Conservation (phyloP, 176 grass and related monocot genomes). For the Zoysia pacifica region DNA sequence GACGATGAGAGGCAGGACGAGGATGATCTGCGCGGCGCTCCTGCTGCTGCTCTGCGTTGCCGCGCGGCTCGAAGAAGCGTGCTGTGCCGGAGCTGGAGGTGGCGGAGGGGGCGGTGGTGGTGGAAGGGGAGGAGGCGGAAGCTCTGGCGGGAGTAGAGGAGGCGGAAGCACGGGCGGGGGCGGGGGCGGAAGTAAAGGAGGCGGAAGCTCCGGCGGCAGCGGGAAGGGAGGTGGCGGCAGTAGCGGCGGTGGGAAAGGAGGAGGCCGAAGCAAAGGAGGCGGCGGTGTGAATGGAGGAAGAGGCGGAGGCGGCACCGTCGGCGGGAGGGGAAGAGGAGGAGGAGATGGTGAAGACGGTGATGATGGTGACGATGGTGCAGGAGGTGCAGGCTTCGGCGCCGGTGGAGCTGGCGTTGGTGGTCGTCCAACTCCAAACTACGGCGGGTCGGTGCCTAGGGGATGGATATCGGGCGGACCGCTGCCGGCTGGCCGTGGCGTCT, state of each 20-base stretch:
- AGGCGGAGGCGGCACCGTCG: neutral
- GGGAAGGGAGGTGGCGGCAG: neutral
- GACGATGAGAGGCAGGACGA: neutral
- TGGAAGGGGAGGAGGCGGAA: neutral
- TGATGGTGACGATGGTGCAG: no score
- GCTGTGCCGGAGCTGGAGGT: neutral
- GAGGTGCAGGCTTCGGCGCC: no score
- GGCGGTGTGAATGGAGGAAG: neutral
- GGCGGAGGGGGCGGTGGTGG: neutral
- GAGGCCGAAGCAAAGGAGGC: neutral
- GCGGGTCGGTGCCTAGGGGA: neutral
- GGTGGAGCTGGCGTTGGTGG: no score
- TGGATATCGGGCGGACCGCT: neutral
- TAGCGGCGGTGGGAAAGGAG: neutral
- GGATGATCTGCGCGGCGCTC: neutral
- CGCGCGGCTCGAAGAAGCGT: neutral
- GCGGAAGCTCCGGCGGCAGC: neutral
- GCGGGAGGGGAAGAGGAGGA: neutral
- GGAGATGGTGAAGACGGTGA: no score
- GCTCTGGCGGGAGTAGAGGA: neutral
- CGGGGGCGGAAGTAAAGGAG: neutral
- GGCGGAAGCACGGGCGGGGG: neutral
- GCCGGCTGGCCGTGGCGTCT: neutral
- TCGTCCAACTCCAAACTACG: neutral
- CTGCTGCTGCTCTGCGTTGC: conserved; percentile 6